Evolutionary conservation across 805 yeast genomes (phyloP), one percentile per base, ranked within the genome.

Genomic region (Starmerella asiatica): DNA sequence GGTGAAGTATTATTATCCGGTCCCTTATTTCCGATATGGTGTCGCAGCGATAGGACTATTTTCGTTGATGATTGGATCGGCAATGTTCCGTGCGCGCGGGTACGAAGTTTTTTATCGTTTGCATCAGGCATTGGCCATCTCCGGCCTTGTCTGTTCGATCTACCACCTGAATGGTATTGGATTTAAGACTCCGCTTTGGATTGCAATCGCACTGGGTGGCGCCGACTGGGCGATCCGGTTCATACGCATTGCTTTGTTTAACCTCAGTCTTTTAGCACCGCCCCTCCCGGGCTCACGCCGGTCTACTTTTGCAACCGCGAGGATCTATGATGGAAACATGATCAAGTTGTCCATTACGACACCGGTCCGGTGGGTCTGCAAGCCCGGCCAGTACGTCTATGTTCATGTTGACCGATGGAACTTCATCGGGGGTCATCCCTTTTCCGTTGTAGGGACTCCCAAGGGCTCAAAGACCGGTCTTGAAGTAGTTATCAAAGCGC

Each of bases 401-500:
- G 55, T 76, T 16, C 73, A 71, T 48, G 63, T 73, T 32, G 59
- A 51, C 26, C 61, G 64, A 32, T 47, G 60, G 27, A 57, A 69
- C 49, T 70, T 73, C 50, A 71, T 77, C 73, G 77, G 76, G 49
- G 73, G 81, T 1, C 83, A 76, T 54, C 84, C 84, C 3, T 76
- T 76, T 48, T 74, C 81, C 0, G 61, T 70, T 16, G 61, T 70
- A 15, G 66, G 70, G 16, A 21, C 27, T 21, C 50, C 56, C 14
- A 55, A 68, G 0, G 59, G 55, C 5, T 56, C 57, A 7, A 65
- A 60, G 11, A 59, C 63, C 15, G 65, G 72, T 29, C 63, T 67
- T 42, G 68, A 69, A 23, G 63, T 76, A 36, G 58, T 64, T 37
- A 59, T 72, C 35, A 68, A 69, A 51, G 69, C 69, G 4, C 70